Base-by-base conservation (phyloP, 495 filamentous ascomycete species). In the Trichoderma reesei region DNA sequence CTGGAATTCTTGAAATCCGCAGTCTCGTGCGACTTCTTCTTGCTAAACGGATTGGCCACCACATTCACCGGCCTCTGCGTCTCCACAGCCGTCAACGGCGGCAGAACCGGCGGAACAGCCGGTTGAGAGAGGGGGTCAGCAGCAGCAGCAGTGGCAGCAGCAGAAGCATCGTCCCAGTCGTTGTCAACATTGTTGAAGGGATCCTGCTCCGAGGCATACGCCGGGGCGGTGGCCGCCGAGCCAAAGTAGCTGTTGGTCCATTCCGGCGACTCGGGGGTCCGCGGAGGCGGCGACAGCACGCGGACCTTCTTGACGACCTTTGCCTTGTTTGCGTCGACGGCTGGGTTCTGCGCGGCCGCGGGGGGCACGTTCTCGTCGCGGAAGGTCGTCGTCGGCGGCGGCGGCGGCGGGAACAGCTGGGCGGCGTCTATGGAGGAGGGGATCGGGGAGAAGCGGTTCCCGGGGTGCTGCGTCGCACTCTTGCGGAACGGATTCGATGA, bases 201-300 rank as follows among this genome's bases (percentile, higher is more conserved):
- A 33, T 73, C 67, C 20, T 60, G 59, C 41, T 44, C 56, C 37
- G 73, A 68, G 5, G 65, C 68, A n/a, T 72, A 67, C 56, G 5
- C 63, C 65, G 7, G 51, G 51, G 41, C 70, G 73, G 36, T 42
- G 70, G 41, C 64, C 67, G 56, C 67, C 1, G 62, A 33, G 46
- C 66, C 65, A 36, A 68, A 70, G 41, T 71, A 63, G 20, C 71
- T 62, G 37, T 65, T 60, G n/a, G 70, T 41, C n/a, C 63, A 66
- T 42, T 70, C 66, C 2, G 66, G 63, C 38, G 72, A 73, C 59
- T 80, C 78, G 64, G 79, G 80, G 14, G 77, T 79, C 11, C 76
- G 77, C 1, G 82, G 80, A 62, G 81, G 82, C 38, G 82, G 82
- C 38, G 81, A 83, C 67, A 83, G 80, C 2, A 84, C 80, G 61